Percentiles rank a stretch among this genome's conserved stretches.
Conservation (phyloP, 2,329 filamentous ascomycete species). For the Zymoseptoria passerinii region DNA sequence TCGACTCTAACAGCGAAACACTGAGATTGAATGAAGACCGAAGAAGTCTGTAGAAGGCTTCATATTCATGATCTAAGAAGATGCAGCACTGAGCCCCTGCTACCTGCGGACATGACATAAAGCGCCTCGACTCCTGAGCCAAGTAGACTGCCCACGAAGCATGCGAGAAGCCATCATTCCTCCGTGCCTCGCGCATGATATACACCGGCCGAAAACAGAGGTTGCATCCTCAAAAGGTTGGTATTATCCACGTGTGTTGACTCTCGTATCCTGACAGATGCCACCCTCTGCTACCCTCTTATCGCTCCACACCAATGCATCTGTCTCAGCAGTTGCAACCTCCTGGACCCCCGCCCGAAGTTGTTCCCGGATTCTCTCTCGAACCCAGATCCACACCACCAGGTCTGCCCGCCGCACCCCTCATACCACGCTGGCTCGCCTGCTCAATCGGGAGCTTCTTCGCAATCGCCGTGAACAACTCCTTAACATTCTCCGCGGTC, state of each 20-base stretch:
- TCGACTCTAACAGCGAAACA: background rate
- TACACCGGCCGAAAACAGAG: background rate
- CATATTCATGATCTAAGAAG: background rate
- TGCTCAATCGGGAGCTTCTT: constrained; percentile 97
- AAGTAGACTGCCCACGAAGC: background rate
- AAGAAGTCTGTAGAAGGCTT: background rate
- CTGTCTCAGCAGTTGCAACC: constrained; percentile 54
- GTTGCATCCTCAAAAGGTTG: background rate
- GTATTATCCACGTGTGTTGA: background rate
- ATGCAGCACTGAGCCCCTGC: background rate
- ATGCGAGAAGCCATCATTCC: background rate
- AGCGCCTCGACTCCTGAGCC: background rate
- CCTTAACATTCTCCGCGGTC: constrained; percentile 89
- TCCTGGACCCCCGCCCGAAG: constrained; percentile 44
- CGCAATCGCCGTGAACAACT: constrained; percentile 93
- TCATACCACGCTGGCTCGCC: constrained; percentile 79
- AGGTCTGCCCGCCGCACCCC: constrained; percentile 49
- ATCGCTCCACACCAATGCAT: too few relatives aligned
- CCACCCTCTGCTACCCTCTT: background rate
- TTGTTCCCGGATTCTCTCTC: constrained; percentile 52
- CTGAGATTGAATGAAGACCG: background rate
- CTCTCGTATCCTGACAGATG: background rate
- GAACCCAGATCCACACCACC: constrained; percentile 60
- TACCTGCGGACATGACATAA: background rate
- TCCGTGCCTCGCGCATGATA: background rate